Base-by-base conservation (phyloP, 2,329 filamentous ascomycete species). In the Pseudocercospora fuligena region DNA sequence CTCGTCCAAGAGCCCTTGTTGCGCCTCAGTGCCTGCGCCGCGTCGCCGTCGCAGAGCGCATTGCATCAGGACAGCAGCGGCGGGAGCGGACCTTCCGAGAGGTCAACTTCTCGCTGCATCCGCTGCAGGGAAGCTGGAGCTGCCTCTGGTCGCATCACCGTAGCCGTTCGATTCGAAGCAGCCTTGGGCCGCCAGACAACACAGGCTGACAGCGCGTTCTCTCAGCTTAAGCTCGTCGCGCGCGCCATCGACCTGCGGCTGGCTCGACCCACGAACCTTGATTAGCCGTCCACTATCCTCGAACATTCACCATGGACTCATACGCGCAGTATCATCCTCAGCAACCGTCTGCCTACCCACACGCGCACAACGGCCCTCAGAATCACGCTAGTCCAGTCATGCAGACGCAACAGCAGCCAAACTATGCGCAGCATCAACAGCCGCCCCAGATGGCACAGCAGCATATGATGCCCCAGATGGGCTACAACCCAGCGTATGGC, bases 321-420 rank as follows among this genome's bases (percentile, higher is more conserved):
- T 83, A 84, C 77, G 78, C 81, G 67, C 80, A 81, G 68, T 84
- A 83, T 68, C 82, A 83, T 68, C 79, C 80, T 69, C 78, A 80
- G 61, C 82, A 83, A 73, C 69, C 73, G 14, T 74, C 79, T 62
- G 69, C 74, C 51, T 77, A 76, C 68, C 75, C 76, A 46, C 81
- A 83, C 66, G 75, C 77, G 66, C 80, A 83, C 67, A 76, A 78
- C 61, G 78, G 80, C 61, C 73, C 90, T 72, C 91, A 88, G 77
- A 87, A 88, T 73, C 89, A 87, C 78, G 85, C 90, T 74, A 88
- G 90, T 73, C 92, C 93, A 33, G 93, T 95, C 69, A 85, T 95
- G 64, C 88, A 91, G 27, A 90, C 91, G 61, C 92, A 95, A 80
- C 85, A 84, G 65, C 81, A 82, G 64, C 59, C 76, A 25, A 85